A percentile compares a stretch with the other conserved stretches of the same genome.
These are phyloP conservation scores for Phialemonium atrogriseum DNA, from an alignment of 2,329 filamentous ascomycete species.

Conservation along the genomic window DNA sequence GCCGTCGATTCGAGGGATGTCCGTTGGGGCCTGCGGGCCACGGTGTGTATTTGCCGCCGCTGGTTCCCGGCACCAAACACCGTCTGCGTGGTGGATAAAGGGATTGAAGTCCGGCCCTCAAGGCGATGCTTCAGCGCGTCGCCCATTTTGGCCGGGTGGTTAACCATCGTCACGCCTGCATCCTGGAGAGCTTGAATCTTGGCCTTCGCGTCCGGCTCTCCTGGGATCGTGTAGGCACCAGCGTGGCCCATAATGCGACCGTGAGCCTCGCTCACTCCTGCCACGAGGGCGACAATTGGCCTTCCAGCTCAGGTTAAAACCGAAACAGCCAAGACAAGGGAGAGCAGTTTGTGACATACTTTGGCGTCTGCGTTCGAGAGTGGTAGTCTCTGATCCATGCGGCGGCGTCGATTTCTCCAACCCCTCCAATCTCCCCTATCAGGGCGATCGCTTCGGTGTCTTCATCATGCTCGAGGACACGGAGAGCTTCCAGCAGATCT, in stretches of 20 bases:
- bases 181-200: constrained; percentile 60
- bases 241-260: constrained; percentile 72
- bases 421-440: constrained; percentile 65
- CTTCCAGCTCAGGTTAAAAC: constrained; percentile 24
- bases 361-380: constrained; percentile 47
- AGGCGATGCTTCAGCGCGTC: constrained; percentile 57
- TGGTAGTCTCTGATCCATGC: constrained; percentile 64
- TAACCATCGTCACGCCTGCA: constrained; percentile 61
- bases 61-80: constrained; percentile 31
- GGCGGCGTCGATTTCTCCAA: constrained; percentile 61
- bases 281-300: constrained; percentile 65
- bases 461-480: constrained; percentile 56
- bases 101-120: constrained; percentile 8
- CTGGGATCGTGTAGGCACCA: constrained; percentile 61
- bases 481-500: constrained; percentile 62
- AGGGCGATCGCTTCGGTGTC: constrained; percentile 65
- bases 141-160: constrained; percentile 70
- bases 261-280: constrained; percentile 53
- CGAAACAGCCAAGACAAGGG: background rate
- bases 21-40: background rate
- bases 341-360: constrained; percentile 34
- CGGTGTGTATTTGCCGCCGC: constrained; percentile 4
- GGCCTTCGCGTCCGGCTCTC: constrained; percentile 54
- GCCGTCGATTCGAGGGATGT: no score
- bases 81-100: constrained; percentile 6